These are phyloP conservation scores for Raphanus raphanistrum DNA, from an alignment of 345 rosid species.

Conservation along the genomic window DNA sequence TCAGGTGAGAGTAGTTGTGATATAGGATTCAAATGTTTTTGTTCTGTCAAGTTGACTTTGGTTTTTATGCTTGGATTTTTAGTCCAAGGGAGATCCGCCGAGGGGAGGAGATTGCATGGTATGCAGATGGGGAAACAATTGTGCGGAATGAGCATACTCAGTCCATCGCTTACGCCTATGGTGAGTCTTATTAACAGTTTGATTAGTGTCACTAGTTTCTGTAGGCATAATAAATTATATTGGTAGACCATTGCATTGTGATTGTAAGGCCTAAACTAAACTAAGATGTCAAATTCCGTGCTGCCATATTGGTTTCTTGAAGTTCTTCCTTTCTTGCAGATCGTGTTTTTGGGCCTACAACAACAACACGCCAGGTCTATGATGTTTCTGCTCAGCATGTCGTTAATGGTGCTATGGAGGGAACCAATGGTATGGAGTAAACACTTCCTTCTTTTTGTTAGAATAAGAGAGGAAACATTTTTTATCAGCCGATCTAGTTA, in stretches of 20 bases:
- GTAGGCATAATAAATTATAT: conserved; percentile 8
- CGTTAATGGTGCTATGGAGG: conserved; percentile 91
- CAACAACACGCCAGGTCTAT: conserved; percentile 94
- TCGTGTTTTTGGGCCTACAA: conserved; percentile 96
- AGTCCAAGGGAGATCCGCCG: conserved; percentile 91
- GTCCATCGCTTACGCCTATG: conserved; percentile 87
- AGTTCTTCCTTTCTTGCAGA: conserved; percentile 46
- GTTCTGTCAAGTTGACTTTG: conserved; percentile 24
- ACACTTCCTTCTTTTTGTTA: not conserved
- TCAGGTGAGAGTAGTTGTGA: conserved; percentile 53
- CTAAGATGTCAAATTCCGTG: not conserved
- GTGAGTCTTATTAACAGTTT: conserved; percentile 44
- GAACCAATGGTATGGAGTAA: conserved; percentile 65
- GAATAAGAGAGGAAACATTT: not conserved
- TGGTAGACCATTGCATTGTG: conserved; percentile 3
- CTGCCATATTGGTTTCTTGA: conserved; percentile 12
- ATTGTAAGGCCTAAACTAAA: not conserved
- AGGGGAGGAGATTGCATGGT: conserved; percentile 98
- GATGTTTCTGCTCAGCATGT: conserved; percentile 97
- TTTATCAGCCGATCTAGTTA: conserved; percentile 11
- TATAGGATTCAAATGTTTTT: not conserved
- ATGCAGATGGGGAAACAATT: conserved; percentile 95
- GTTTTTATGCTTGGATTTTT: conserved; percentile 25
- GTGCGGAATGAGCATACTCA: conserved; percentile 78
- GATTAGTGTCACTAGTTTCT: conserved; percentile 14